Percentiles rank a stretch among this genome's conserved stretches.
These are phyloP conservation scores for Ustilago cynodontis DNA, from an alignment of 1,284 basidiomycete genomes.

Conservation along the genomic window DNA sequence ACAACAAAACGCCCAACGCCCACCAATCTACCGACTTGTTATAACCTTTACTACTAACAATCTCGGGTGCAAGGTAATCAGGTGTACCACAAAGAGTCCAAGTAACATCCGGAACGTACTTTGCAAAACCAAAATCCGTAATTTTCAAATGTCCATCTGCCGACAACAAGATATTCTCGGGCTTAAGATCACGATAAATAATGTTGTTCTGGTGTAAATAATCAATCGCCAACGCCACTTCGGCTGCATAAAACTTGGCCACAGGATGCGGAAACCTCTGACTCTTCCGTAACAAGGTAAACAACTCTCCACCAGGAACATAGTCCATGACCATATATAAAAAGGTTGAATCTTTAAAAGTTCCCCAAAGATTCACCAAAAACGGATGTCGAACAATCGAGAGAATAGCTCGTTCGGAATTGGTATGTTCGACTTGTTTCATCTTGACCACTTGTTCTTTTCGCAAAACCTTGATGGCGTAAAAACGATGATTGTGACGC, in stretches of 20 bases:
- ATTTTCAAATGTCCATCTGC: conserved; percentile 97
- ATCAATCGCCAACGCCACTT: conserved; percentile 93
- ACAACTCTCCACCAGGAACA: conserved; percentile 96
- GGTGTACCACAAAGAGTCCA: conserved; percentile 94
- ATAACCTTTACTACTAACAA: conserved; percentile 87
- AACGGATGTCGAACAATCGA: conserved; percentile 92
- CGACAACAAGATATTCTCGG: conserved; percentile 93
- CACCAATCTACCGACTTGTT: conserved; percentile 99
- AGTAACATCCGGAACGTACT: conserved; percentile 87
- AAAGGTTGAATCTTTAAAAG: conserved; percentile 92
- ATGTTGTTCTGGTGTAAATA: conserved; percentile 91
- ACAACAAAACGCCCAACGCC: conserved; percentile 88
- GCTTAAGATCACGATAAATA: conserved; percentile 97
- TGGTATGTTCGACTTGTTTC: conserved; percentile 98
- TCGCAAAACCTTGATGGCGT: conserved; percentile 68
- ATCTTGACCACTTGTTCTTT: conserved; percentile 88
- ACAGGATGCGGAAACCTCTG: conserved; percentile 98
- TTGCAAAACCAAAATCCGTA: conserved; percentile 98
- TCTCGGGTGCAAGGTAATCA: conserved; percentile 78
- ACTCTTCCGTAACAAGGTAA: conserved; percentile 72
- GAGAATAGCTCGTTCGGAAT: conserved; percentile 92
- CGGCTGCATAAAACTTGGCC: conserved; percentile 98
- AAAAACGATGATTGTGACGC: conserved; percentile 67
- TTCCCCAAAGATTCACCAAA: conserved; percentile 97
- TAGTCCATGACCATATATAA: conserved; percentile 99